phyloP scores from a whole-genome alignment of 176 grass and related monocot genomes.

The Typha latifolia region DNA sequence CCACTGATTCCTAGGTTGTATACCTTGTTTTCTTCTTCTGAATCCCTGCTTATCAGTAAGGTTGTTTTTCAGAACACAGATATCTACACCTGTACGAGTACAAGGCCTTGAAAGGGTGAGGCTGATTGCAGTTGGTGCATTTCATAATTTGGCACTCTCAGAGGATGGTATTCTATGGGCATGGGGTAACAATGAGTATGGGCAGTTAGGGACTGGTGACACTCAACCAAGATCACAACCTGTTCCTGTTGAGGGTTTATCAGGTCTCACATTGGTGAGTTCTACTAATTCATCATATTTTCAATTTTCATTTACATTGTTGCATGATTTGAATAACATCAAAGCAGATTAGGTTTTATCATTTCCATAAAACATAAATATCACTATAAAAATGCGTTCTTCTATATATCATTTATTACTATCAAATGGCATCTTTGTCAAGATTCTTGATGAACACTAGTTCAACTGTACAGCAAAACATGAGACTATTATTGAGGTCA shows the following conservation, averaged over 20 bases:
- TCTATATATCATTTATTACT: no score
- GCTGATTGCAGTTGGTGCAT: slow-evolving; percentile 94
- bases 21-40: not conserved
- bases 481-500: no score
- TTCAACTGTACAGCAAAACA: no score
- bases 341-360: no score
- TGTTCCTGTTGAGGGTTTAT: slow-evolving; percentile 59
- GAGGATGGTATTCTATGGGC: slow-evolving; percentile 83
- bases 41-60: not conserved
- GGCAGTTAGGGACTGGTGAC: slow-evolving; percentile 84
- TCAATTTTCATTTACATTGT: not conserved
- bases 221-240: slow-evolving; percentile 92
- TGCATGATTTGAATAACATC: no score
- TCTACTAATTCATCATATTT: slow-evolving; percentile 1
- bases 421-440: no score
- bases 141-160: slow-evolving; percentile 90
- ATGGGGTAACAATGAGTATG: slow-evolving; percentile 97
- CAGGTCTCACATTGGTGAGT: slow-evolving; percentile 62
- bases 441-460: no score
- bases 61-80: slow-evolving; percentile 54
- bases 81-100: slow-evolving; percentile 81
- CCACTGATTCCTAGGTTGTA: not conserved
- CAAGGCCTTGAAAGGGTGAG: slow-evolving; percentile 76
- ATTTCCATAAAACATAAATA: no score
- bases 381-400: no score